Base-by-base conservation (phyloP, 768 basidiomycete species). In the Xerocomus brunneocitrinus region DNA sequence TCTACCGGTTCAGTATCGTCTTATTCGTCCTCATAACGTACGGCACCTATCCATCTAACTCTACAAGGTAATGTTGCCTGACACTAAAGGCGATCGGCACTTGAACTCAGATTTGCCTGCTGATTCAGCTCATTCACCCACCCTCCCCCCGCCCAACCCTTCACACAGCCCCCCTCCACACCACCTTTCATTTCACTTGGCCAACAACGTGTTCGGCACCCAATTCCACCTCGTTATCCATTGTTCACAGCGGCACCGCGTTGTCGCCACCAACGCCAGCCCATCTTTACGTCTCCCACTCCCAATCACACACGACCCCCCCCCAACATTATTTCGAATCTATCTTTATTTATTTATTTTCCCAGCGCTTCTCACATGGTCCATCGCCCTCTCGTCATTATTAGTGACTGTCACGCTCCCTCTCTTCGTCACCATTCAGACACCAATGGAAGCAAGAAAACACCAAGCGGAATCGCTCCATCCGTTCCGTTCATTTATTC, bases 71-170 rank as follows among this genome's bases (percentile, higher is more conserved):
- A 62, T 66, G 66, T 70, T 60, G 56, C 63, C 64, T 68, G 55
- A 68, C 65, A 65, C 67, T 50, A 61, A 55, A 68, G 58, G 64
- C 63, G 66, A 67, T 67, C 59, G 66, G 66, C 66, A 68, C 60
- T 46, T 46, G 16, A 62, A 60, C 64, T 65, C 60, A 62, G 58
- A 67, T 58, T 57, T 28, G 27, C 27, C 32, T 47, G 65, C 65
- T 64, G 62, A 64, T 51, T 65, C 62, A 65, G 64, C 63, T 44
- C 34, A 52, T 53, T 42, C 53, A 56, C 47, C 54, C 61, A 52
- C 19, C 24, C 40, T 16, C 42, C 54, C 34, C 48, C 47, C 60
- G 36, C 53, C 25, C 19, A 19, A 19, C 19, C 45, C 22, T 16
- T 52, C 47, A 47, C 56, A 56, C 55, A 46, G 24, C 47, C 13